Evolutionary conservation across 2,329 filamentous ascomycete genomes (phyloP).

Genomic region (Graphilbum sp.): DNA sequence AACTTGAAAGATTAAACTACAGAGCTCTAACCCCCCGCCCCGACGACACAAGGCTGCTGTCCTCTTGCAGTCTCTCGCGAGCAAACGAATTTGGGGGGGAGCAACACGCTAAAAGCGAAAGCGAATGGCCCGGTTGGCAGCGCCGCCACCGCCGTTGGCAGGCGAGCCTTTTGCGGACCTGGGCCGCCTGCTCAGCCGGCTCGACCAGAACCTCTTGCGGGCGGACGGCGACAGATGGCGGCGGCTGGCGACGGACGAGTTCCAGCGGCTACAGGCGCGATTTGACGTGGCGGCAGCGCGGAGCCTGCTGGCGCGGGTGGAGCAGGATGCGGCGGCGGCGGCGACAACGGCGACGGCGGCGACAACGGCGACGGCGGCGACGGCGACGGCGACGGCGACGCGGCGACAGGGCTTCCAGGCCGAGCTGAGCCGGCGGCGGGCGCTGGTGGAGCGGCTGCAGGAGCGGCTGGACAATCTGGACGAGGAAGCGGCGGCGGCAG

Average conservation of each 20-base stretch:
- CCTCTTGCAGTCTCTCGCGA: too few relatives aligned
- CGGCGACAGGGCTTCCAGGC: conserved; percentile 42
- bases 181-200: conserved; percentile 44
- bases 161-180: conserved; percentile 33
- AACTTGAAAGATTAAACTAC: too few relatives aligned
- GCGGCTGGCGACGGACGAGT: conserved; percentile 42
- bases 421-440: conserved; percentile 48
- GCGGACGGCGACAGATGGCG: conserved; percentile 42
- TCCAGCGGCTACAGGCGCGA: conserved; percentile 43
- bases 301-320: conserved; percentile 49
- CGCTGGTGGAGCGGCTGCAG: conserved; percentile 47
- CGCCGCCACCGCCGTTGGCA: conserved; percentile 1
- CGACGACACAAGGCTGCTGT: too few relatives aligned
- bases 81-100: too few relatives aligned
- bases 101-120: too few relatives aligned
- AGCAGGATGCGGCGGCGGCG: conserved; percentile 46
- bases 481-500: conserved; percentile 30
- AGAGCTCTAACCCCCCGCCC: too few relatives aligned
- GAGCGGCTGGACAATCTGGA: conserved; percentile 53
- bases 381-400: conserved; percentile 26
- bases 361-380: conserved; percentile 31
- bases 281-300: conserved; percentile 61
- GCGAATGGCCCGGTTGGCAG: conserved; percentile 4
- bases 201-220: conserved; percentile 49
- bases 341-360: conserved; percentile 14